These are phyloP conservation scores for Pochonia chlamydosporia DNA, from an alignment of 2,329 filamentous ascomycete species.

Conservation along the genomic window DNA sequence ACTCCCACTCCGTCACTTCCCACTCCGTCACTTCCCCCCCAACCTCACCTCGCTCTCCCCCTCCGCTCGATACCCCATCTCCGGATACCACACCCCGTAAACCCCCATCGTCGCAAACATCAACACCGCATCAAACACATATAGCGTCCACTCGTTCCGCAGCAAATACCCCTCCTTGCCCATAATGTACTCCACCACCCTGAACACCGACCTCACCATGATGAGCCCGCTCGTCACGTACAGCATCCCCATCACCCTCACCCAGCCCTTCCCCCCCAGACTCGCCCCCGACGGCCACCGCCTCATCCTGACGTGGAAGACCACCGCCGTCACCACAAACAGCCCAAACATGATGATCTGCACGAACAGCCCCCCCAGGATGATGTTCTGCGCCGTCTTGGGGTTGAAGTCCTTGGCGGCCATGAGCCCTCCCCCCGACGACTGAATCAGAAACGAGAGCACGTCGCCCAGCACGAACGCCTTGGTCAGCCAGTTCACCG, in stretches of 20 bases:
- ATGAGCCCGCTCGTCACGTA: slow-evolving; percentile 34
- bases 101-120: slow-evolving; percentile 17
- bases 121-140: slow-evolving; percentile 32
- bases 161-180: slow-evolving; percentile 35
- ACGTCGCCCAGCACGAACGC: slow-evolving; percentile 51
- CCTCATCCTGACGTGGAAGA: slow-evolving; percentile 40
- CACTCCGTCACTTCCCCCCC: background rate
- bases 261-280: slow-evolving; percentile 23
- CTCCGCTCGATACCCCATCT: slow-evolving; percentile 4
- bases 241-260: slow-evolving; percentile 26
- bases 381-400: slow-evolving; percentile 41
- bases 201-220: slow-evolving; percentile 37
- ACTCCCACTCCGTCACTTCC: too few relatives aligned
- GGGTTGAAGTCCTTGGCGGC: slow-evolving; percentile 12
- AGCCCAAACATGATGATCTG: slow-evolving; percentile 53
- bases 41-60: background rate
- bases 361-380: slow-evolving; percentile 50
- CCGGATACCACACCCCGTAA: slow-evolving; percentile 16
- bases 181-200: slow-evolving; percentile 42
- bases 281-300: slow-evolving; percentile 12
- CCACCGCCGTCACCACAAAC: slow-evolving; percentile 41
- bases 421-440: slow-evolving; percentile 34
- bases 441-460: slow-evolving; percentile 45
- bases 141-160: slow-evolving; percentile 34
- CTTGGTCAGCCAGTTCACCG: slow-evolving; percentile 39